These are phyloP conservation scores for Mycosphaerella sp. DNA, from an alignment of 2,329 filamentous ascomycete genomes.

Conservation along the genomic window DNA sequence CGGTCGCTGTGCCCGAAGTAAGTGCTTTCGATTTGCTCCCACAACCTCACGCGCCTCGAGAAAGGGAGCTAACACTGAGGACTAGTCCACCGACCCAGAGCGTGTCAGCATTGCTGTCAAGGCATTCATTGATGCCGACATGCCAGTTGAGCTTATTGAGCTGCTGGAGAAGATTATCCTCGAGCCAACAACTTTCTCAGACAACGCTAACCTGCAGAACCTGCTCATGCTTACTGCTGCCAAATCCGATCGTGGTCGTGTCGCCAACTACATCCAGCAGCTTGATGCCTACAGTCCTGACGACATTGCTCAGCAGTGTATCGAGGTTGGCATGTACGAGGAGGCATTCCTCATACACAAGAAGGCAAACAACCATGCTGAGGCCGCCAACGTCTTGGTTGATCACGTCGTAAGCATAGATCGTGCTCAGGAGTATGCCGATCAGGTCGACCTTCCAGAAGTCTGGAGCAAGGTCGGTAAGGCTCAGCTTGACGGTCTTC, in stretches of 20 bases:
- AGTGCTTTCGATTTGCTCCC: background rate
- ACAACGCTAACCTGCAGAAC: slow-evolving; percentile 95
- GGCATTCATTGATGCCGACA: slow-evolving; percentile 81
- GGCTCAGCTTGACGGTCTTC: slow-evolving; percentile 91
- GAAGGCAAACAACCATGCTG: slow-evolving; percentile 84
- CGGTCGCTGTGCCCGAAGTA: slow-evolving; percentile 64
- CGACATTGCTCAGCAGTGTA: slow-evolving; percentile 87
- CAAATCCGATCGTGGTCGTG: slow-evolving; percentile 88
- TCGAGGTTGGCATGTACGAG: slow-evolving; percentile 89
- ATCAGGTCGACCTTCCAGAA: slow-evolving; percentile 85
- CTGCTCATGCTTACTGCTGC: slow-evolving; percentile 92
- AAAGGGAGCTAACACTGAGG: slow-evolving; percentile 31
- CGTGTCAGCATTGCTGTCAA: slow-evolving; percentile 94
- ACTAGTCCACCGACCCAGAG: slow-evolving; percentile 83
- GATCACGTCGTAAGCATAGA: slow-evolving; percentile 98
- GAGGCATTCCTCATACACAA: slow-evolving; percentile 99
- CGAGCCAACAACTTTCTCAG: slow-evolving; percentile 98
- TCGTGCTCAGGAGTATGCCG: slow-evolving; percentile 89
- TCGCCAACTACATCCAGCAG: slow-evolving; percentile 94
- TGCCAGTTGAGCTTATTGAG: slow-evolving; percentile 92
- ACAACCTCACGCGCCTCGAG: background rate
- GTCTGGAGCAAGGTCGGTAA: slow-evolving; percentile 99
- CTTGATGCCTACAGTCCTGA: slow-evolving; percentile 84
- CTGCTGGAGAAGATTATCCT: slow-evolving; percentile 98
- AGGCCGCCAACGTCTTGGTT: slow-evolving; percentile 84